Conservation (phyloP, 2,329 filamentous ascomycete genomes). For the Colletotrichum tabaci region DNA sequence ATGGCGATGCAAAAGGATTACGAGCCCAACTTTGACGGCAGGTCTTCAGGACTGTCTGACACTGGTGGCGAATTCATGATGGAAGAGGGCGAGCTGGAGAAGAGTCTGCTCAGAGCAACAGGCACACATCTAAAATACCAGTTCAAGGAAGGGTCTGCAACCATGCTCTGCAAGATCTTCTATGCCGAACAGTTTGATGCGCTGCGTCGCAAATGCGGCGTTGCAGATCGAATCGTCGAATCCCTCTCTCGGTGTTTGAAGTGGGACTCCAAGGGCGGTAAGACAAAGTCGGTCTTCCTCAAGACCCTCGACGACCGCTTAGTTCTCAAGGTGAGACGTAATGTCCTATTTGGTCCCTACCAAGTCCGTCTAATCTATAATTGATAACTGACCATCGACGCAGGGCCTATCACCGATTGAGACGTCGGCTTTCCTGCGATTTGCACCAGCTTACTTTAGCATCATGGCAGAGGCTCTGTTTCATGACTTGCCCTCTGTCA, state of each 20-base stretch:
- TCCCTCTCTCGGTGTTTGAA: conserved; percentile 95
- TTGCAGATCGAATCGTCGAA: conserved; percentile 94
- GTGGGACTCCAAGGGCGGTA: conserved; percentile 98
- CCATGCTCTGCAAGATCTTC: conserved; percentile 98
- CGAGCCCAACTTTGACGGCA: conserved; percentile 48
- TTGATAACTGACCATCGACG: conserved; percentile 38
- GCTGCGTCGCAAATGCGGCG: conserved; percentile 90
- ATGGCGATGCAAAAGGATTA: conserved; percentile 43
- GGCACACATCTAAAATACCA: conserved; percentile 97
- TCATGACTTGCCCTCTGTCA: conserved; percentile 94
- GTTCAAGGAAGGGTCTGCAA: conserved; percentile 93
- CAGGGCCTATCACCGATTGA: conserved; percentile 91
- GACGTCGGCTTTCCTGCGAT: conserved; percentile 93
- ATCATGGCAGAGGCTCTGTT: conserved; percentile 98
- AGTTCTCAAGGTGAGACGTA: conserved; percentile 77
- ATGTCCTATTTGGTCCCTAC: neutral
- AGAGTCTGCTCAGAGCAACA: conserved; percentile 85
- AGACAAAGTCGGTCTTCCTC: conserved; percentile 96
- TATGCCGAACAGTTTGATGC: conserved; percentile 99
- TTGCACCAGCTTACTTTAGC: conserved; percentile 96
- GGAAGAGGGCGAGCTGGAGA: conserved; percentile 84
- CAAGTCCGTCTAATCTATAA: neutral
- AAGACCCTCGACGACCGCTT: conserved; percentile 97
- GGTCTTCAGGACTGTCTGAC: conserved; percentile 53
- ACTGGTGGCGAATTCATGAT: conserved; percentile 54